Evolutionary conservation across 164 flowering plant genomes (phyloP).

Genomic region (Magnolia officinalis): DNA sequence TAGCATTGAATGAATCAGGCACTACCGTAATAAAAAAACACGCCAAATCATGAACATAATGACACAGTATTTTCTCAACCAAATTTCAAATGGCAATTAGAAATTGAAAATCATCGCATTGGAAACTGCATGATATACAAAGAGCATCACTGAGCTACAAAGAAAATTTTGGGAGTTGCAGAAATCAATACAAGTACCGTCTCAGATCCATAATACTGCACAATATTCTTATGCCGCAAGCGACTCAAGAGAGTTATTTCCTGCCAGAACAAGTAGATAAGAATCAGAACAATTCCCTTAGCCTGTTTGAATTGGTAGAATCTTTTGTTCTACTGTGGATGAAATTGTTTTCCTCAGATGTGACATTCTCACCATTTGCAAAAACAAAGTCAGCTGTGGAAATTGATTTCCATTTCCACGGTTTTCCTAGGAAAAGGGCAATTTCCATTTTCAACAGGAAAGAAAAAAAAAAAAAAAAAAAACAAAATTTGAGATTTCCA

Average conservation of each 20-base stretch:
- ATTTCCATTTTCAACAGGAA: neutral
- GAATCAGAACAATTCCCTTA: neutral
- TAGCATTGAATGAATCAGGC: no score
- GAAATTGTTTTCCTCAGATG: no score
- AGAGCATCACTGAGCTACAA: neutral
- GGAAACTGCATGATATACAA: neutral
- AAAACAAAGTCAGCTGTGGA: no score
- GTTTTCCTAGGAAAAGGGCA: neutral
- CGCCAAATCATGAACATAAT: neutral
- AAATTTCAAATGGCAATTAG: neutral
- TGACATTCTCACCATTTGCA: no score
- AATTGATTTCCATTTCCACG: no score
- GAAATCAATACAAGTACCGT: slow-evolving; percentile 11
- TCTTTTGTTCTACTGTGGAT: no score
- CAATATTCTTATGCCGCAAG: slow-evolving; percentile 82
- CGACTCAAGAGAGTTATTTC: slow-evolving; percentile 81
- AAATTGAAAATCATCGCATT: neutral
- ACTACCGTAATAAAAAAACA: no score
- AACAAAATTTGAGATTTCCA: neutral
- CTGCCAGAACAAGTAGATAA: slow-evolving; percentile 33
- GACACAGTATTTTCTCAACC: neutral
- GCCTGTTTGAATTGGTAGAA: no score
- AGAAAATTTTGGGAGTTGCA: no score
- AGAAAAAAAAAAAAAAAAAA: neutral
- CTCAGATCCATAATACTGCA: slow-evolving; percentile 88